These are phyloP conservation scores for Xylariaceae sp. DNA, from an alignment of 2,329 filamentous ascomycete species.

Conservation along the genomic window DNA sequence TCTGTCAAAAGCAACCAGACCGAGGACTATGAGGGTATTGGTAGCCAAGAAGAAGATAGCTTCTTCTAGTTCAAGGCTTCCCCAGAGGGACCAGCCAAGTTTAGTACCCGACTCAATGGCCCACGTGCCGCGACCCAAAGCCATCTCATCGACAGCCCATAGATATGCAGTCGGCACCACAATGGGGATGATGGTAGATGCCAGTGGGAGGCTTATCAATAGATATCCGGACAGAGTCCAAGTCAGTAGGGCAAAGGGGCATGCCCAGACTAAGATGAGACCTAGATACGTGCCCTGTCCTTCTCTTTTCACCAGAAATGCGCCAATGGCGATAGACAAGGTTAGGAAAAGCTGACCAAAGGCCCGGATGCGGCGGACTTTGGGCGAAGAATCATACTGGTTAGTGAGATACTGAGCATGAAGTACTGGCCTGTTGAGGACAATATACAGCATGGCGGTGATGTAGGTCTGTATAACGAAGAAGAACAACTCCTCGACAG, in stretches of 20 bases:
- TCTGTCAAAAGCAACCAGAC: slow-evolving; percentile 65
- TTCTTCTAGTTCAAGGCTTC: slow-evolving; percentile 67
- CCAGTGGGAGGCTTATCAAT: slow-evolving; percentile 54
- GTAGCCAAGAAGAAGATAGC: slow-evolving; percentile 69
- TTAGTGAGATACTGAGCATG: slow-evolving; percentile 40
- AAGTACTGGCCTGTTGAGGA: slow-evolving; percentile 62
- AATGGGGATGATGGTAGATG: slow-evolving; percentile 58
- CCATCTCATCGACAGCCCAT: slow-evolving; percentile 68
- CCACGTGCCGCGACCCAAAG: slow-evolving; percentile 66
- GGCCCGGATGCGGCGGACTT: slow-evolving; percentile 31
- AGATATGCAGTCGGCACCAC: slow-evolving; percentile 63
- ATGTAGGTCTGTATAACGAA: slow-evolving; percentile 75
- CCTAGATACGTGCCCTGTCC: slow-evolving; percentile 61
- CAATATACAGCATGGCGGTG: slow-evolving; percentile 63
- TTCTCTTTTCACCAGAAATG: slow-evolving; percentile 41
- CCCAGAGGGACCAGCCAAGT: slow-evolving; percentile 58
- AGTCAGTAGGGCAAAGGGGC: slow-evolving; percentile 60
- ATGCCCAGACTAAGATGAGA: slow-evolving; percentile 66
- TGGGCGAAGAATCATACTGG: slow-evolving; percentile 24
- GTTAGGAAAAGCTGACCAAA: slow-evolving; percentile 49
- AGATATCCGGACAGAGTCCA: slow-evolving; percentile 64
- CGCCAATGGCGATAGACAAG: slow-evolving; percentile 41
- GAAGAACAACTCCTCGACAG: slow-evolving; percentile 71
- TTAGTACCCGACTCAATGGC: slow-evolving; percentile 66
- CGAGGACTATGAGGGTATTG: slow-evolving; percentile 66